phyloP scores from a whole-genome alignment of 1,284 basidiomycete species.

The Anthracocystis walkeri region DNA sequence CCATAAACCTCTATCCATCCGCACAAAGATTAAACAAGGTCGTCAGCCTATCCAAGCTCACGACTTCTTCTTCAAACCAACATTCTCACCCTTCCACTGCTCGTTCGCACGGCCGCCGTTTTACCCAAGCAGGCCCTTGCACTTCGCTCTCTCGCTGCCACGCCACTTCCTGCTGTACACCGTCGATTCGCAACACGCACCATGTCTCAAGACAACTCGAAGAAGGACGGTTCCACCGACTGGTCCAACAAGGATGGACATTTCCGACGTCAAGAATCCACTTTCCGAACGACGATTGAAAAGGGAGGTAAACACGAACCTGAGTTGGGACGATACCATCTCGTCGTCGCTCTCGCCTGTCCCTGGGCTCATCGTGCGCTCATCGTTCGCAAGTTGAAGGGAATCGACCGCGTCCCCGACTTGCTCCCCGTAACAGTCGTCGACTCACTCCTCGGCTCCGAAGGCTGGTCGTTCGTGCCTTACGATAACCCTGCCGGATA shows the following conservation, averaged over 20 bases:
- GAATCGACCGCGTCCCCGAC: slow-evolving; percentile 86
- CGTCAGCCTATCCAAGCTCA: slow-evolving; percentile 9
- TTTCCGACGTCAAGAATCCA: slow-evolving; percentile 81
- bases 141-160: neutral
- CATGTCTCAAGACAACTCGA: slow-evolving; percentile 24
- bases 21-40: neutral
- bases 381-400: slow-evolving; percentile 90
- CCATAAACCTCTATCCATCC: neutral
- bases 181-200: neutral
- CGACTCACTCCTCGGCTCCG: slow-evolving; percentile 83
- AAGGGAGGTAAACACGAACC: slow-evolving; percentile 81
- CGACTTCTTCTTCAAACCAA: neutral
- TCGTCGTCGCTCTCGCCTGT: slow-evolving; percentile 68
- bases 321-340: slow-evolving; percentile 77
- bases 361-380: slow-evolving; percentile 93
- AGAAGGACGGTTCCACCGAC: slow-evolving; percentile 55
- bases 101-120: slow-evolving; percentile 5
- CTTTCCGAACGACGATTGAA: slow-evolving; percentile 80
- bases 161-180: neutral
- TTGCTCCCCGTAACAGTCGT: slow-evolving; percentile 73
- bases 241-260: slow-evolving; percentile 77
- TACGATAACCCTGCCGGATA: slow-evolving; percentile 48
- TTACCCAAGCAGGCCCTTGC: slow-evolving; percentile 9
- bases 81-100: neutral
- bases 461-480: slow-evolving; percentile 88